phyloP scores from a whole-genome alignment of 352 stramenopile species.

The Blastocystis hominis region DNA sequence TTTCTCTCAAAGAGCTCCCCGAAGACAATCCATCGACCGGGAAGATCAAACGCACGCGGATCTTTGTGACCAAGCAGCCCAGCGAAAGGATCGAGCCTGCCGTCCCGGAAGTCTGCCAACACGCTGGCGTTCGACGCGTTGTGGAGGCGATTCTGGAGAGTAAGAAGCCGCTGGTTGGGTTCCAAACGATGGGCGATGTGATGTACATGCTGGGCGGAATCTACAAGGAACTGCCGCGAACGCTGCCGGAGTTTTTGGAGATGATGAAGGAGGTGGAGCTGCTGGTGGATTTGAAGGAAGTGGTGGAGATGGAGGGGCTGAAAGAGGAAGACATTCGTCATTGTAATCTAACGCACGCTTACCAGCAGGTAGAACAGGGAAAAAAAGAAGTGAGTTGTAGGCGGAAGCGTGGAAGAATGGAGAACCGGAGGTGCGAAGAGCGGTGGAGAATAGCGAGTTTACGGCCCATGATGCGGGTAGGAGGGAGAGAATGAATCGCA shows the following conservation, averaged over 20 bases:
- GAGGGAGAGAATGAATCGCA: neutral
- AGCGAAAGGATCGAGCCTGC: neutral
- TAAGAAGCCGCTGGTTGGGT: slow-evolving; percentile 24
- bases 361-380: neutral
- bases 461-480: slow-evolving; percentile 12
- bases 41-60: slow-evolving; percentile 1
- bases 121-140: slow-evolving; percentile 3
- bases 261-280: slow-evolving; percentile 8
- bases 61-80: neutral
- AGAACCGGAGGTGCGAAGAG: neutral
- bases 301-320: neutral
- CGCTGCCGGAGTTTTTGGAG: neutral
- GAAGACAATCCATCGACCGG: neutral
- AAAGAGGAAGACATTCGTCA: neutral
- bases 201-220: slow-evolving; percentile 41
- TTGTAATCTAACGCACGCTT: neutral
- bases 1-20: neutral
- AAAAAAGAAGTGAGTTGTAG: neutral
- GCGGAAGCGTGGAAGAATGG: neutral
- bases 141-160: slow-evolving; percentile 38
- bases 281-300: slow-evolving; percentile 24
- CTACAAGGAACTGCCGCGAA: neutral
- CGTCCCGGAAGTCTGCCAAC: neutral
- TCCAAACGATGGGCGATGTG: slow-evolving; percentile 35
- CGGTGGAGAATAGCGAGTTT: neutral